phyloP scores from a whole-genome alignment of 345 rosid species.

The Melaleuca quinquenervia region DNA sequence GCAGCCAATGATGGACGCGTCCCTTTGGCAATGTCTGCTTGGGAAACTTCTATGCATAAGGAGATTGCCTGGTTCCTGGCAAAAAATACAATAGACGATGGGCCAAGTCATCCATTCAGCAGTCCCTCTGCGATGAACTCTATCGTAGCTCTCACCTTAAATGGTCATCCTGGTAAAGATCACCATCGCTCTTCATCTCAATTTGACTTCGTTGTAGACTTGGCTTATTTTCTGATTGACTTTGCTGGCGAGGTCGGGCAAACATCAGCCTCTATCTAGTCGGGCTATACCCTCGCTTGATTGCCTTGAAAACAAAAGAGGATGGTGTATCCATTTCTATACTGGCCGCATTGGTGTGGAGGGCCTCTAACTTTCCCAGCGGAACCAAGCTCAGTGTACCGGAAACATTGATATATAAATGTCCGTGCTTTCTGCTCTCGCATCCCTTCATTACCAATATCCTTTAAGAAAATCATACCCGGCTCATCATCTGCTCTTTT shows the following conservation, averaged over 20 bases:
- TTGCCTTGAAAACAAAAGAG: too few relatives aligned
- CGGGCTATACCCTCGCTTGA: fast-evolving
- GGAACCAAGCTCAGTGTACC: background rate
- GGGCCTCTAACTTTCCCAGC: background rate
- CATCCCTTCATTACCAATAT: background rate
- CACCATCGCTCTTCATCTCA: background rate
- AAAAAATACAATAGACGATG: too few relatives aligned
- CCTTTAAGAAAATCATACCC: background rate
- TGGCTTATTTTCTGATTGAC: background rate
- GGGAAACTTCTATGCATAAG: too few relatives aligned
- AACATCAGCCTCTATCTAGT: background rate
- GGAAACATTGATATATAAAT: background rate
- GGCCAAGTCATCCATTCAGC: too few relatives aligned
- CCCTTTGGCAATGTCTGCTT: background rate
- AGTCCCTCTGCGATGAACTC: too few relatives aligned
- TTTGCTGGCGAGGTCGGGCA: background rate
- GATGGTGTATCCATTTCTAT: too few relatives aligned
- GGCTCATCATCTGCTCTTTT: background rate
- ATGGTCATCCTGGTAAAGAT: background rate
- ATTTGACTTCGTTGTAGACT: too few relatives aligned
- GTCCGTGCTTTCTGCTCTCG: background rate
- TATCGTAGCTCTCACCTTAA: fast-evolving
- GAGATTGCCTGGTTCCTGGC: too few relatives aligned
- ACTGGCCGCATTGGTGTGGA: background rate
- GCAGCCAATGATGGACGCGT: background rate